These are phyloP conservation scores for Tricholomella constricta DNA, from an alignment of 768 basidiomycete genomes.

Conservation along the genomic window DNA sequence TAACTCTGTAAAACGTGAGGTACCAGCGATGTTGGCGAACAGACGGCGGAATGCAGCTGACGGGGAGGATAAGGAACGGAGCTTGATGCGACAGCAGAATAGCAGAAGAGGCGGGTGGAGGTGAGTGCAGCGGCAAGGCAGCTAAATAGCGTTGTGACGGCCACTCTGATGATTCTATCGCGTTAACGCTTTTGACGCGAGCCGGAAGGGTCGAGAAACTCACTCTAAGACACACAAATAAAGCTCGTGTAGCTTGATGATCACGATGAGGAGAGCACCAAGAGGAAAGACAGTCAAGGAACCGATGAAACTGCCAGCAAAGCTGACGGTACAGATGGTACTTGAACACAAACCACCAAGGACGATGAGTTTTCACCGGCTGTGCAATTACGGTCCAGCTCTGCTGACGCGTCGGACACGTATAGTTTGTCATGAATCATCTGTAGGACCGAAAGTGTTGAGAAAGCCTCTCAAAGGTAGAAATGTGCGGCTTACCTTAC, in stretches of 20 bases:
- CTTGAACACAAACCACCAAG: constrained; percentile 79
- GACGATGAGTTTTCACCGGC: constrained; percentile 59
- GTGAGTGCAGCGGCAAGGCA: constrained; percentile 79
- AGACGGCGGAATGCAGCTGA: constrained; percentile 27
- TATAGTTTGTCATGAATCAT: constrained; percentile 84
- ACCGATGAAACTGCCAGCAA: constrained; percentile 79
- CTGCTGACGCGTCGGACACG: constrained; percentile 69
- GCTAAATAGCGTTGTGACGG: constrained; percentile 75
- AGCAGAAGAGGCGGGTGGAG: constrained; percentile 70
- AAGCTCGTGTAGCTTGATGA: constrained; percentile 74
- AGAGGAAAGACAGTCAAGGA: constrained; percentile 71
- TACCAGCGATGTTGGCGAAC: not conserved
- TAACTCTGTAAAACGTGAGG: constrained; percentile 45
- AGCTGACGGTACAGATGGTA: constrained; percentile 72
- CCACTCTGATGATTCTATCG: constrained; percentile 50
- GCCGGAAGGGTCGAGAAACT: constrained; percentile 20
- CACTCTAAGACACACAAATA: constrained; percentile 82
- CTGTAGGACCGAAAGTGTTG: constrained; percentile 29
- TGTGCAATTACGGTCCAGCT: constrained; percentile 71
- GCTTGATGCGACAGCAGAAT: constrained; percentile 75
- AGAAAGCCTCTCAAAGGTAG: not conserved
- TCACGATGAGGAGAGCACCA: constrained; percentile 69
- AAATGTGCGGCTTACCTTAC: constrained; percentile 44
- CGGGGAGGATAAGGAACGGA: constrained; percentile 82
- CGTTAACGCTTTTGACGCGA: not conserved